Evolutionary conservation across 1,284 basidiomycete genomes (phyloP), one percentile per base, ranked within the genome.

Genomic region (Ceratorhiza oryzae-sativae): DNA sequence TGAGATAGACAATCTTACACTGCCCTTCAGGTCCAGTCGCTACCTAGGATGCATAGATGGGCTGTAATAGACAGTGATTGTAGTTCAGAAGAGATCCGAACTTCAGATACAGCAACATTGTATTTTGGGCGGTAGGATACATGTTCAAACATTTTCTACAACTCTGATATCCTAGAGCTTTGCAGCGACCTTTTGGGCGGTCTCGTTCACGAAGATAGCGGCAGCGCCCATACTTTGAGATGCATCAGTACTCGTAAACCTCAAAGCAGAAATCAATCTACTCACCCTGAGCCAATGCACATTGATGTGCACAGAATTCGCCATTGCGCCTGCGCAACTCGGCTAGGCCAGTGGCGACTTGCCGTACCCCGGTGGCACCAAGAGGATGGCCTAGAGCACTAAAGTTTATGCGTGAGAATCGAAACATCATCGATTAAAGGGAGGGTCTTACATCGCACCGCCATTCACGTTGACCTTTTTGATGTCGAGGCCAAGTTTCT

Each of bases 191-290:
- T 58, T 70, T 58, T 58, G 65, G 3, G 65, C 65, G 3, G 65
- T 34, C 25, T 94, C 93, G 77, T 92, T 93, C 25, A 95, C 88
- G 75, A 95, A 90, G 70, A 95, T 85, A 2, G 88, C 87, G 9
- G 92, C 93, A 46, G 91, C 92, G 18, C 93, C 93, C 93, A 95
- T 94, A 18, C 91, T 92, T 95, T 84, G 89, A 91, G 0, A 92
- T 81, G 56, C 79, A 80, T 55, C 77, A 46, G 46, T 48, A n/a
- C n/a, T n/a, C 25, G 39, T 27, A 8, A 34, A 10, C 13, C 12
- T 48, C 6, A 39, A 36, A 20, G 10, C n/a, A 53, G 9, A n/a
- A 23, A 5, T 32, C 3, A 20, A 3, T 15, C 9, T 25, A 41
- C 65, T 70, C 39, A 70, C 65, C 65, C 65, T 18, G 65, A 70